Base-by-base conservation (phyloP, 805 yeast genomes). In the Myxozyma monticola region DNA sequence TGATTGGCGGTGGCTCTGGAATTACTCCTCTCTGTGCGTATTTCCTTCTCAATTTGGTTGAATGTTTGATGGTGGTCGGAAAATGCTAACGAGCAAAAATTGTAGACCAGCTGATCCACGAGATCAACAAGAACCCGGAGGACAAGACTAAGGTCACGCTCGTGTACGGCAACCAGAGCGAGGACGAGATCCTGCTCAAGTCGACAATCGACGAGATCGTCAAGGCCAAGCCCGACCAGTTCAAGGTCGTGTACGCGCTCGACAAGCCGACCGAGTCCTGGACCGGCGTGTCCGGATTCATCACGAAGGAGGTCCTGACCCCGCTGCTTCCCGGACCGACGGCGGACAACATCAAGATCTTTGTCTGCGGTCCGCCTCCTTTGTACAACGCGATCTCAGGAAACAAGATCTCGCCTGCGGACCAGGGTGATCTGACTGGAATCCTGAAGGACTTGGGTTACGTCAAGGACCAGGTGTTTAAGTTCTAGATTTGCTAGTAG, bases 1-100 rank as follows among this genome's bases (percentile, higher is more conserved):
- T 93, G 67, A 76, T 93, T 61, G 98, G 96, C 63, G 99, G 96
- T 65, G 99, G 99, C 67, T 78, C 95, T 44, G 98, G 98, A 72
- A 90, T 93, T 69, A 88, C 97, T 41, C 99, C 99, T 53, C 77
- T 93, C 71, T 51, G 51, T 50, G 40, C 17, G 51, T 33, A 12
- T 18, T 15, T 5, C 14, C 17, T 30, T 1, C 18, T 28, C 17
- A 36, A 28, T 10, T 25, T n/a, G 10, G 25, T 18, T 9, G 5
- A 24, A 10, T 8, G 33, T 24, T 39, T n/a, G n/a, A n/a, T n/a
- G n/a, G n/a, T n/a, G n/a, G n/a, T n/a, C n/a, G n/a, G n/a, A n/a
- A n/a, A n/a, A n/a, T n/a, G n/a, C n/a, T n/a, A n/a, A n/a, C n/a
- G n/a, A n/a, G n/a, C n/a, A n/a, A n/a, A n/a, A n/a, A n/a, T n/a